Evolutionary conservation across 371 early-diverging fungal species (phyloP).

Genomic region (Mortierella sp.): DNA sequence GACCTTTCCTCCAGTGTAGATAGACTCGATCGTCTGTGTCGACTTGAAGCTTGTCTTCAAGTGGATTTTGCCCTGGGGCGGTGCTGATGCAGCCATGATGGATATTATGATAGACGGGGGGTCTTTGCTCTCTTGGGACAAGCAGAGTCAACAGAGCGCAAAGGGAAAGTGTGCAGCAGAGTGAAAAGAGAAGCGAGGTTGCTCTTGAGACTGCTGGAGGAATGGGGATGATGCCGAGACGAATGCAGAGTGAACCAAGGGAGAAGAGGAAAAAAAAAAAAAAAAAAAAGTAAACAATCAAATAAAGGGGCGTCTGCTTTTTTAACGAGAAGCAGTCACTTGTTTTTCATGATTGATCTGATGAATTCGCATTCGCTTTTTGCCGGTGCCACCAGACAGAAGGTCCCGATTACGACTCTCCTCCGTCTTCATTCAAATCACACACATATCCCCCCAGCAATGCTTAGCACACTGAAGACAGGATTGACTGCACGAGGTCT

Average conservation of each 20-base stretch:
- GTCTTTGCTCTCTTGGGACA: not conserved
- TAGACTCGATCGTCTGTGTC: conserved; percentile 84
- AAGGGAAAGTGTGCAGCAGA: not conserved
- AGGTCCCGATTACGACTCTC: not conserved
- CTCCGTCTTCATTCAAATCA: not conserved
- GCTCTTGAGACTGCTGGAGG: no score
- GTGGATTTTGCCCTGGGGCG: conserved; percentile 55
- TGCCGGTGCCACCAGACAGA: no score
- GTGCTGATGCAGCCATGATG: conserved; percentile 47
- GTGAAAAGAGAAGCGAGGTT: not conserved
- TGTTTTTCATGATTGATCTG: no score
- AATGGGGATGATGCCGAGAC: no score
- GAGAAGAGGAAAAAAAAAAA: not conserved
- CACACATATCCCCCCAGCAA: conserved; percentile 1
- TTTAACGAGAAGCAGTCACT: no score
- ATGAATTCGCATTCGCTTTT: no score
- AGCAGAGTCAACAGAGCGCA: no score
- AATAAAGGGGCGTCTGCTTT: conserved; percentile 13
- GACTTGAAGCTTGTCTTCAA: conserved; percentile 72
- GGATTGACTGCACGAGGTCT: conserved; percentile 33
- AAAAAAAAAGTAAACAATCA: conserved; percentile 9
- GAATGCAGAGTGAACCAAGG: no score
- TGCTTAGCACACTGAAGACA: conserved; percentile 45
- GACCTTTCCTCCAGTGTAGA: conserved; percentile 95
- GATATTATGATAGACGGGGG: conserved; percentile 7